Evolutionary conservation across 352 stramenopile genomes (phyloP).

Genomic region (Blastocystis sp.): DNA sequence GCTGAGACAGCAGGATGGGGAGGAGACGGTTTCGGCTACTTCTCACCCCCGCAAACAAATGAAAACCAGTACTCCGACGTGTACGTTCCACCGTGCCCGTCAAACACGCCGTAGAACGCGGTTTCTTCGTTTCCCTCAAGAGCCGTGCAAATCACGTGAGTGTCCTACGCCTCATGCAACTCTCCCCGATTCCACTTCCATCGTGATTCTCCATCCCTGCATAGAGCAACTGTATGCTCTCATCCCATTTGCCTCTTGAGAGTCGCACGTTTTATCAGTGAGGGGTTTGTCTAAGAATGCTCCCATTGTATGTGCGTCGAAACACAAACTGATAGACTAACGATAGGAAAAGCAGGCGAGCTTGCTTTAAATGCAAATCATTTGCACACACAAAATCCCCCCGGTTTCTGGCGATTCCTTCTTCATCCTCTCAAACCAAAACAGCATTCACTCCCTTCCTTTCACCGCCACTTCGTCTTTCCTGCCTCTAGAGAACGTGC

Average conservation of each 20-base stretch:
- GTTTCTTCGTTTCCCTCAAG: constrained; percentile 73
- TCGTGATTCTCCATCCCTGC: constrained; percentile 77
- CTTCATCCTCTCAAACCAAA: too few relatives aligned
- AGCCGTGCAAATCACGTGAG: constrained; percentile 73
- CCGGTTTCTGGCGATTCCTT: constrained; percentile 1
- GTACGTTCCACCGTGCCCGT: constrained; percentile 76
- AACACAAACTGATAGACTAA: neutral
- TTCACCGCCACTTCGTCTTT: too few relatives aligned
- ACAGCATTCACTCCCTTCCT: too few relatives aligned
- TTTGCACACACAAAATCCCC: neutral
- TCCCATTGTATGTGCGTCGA: constrained; percentile 72
- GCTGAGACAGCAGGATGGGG: constrained; percentile 42
- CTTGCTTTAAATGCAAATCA: constrained; percentile 1
- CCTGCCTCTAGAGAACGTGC: too few relatives aligned
- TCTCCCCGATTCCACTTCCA: constrained; percentile 74
- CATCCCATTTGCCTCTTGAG: constrained; percentile 69
- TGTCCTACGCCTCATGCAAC: constrained; percentile 57
- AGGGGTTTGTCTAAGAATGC: constrained; percentile 76
- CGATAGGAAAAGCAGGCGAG: neutral
- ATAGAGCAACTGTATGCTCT: constrained; percentile 76
- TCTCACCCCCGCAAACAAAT: neutral
- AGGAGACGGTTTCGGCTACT: constrained; percentile 61
- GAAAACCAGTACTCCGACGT: constrained; percentile 72
- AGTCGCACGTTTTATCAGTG: constrained; percentile 74
- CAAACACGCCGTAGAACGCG: constrained; percentile 76